These are phyloP conservation scores for Castanea mollissima DNA, from an alignment of 306 rosid genomes.

Conservation along the genomic window DNA sequence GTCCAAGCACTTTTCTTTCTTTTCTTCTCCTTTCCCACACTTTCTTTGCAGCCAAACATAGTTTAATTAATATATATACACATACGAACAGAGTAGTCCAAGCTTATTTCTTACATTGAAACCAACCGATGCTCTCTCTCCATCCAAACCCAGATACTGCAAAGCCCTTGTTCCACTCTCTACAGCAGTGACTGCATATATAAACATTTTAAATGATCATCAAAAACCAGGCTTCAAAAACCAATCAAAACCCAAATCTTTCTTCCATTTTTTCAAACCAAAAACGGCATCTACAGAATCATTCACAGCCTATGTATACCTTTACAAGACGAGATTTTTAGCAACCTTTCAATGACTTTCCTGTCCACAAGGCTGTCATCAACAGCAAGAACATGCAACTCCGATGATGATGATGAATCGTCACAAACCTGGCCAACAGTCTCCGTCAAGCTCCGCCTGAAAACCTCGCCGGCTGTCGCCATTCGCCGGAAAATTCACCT, in stretches of 20 bases:
- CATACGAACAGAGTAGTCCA: not conserved
- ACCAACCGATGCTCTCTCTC: conserved; percentile 55
- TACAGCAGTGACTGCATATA: conserved; percentile 74
- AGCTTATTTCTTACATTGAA: conserved; percentile 55
- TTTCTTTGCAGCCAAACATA: conserved; percentile 20
- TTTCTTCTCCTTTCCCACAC: no score
- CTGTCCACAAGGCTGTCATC: conserved; percentile 86
- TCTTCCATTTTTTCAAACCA: not conserved
- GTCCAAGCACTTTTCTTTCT: no score
- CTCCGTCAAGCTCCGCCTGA: conserved; percentile 39
- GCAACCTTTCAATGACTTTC: conserved; percentile 76
- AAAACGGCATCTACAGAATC: not conserved
- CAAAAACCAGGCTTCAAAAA: conserved; percentile 13
- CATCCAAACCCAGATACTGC: conserved; percentile 87
- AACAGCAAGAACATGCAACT: conserved; percentile 87
- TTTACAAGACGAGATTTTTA: conserved; percentile 78
- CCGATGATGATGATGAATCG: conserved; percentile 22
- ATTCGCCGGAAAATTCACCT: conserved; percentile 15
- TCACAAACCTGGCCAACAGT: conserved; percentile 22
- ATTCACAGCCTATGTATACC: conserved; percentile 39
- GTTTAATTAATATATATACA: not conserved
- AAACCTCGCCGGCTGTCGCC: conserved; percentile 44
- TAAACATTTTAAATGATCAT: conserved; percentile 10
- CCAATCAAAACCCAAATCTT: conserved; percentile 8
- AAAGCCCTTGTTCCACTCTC: conserved; percentile 94